Evolutionary conservation across 805 yeast species (phyloP).

Genomic region (Starmerella asiatica): DNA sequence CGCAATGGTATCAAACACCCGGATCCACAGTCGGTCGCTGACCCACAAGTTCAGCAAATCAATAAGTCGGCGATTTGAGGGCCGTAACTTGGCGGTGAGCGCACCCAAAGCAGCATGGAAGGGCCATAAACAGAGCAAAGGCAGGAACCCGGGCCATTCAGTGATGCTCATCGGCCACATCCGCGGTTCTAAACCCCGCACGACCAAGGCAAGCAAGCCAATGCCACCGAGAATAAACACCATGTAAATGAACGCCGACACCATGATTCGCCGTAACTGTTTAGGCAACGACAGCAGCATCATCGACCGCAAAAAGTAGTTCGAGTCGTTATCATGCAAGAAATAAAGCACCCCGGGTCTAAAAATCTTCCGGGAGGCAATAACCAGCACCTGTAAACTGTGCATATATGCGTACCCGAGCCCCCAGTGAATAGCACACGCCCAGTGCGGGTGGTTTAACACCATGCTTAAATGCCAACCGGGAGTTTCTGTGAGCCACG

Average conservation of each 20-base stretch:
- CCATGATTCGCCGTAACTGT: constrained; percentile 62
- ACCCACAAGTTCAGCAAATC: constrained; percentile 51
- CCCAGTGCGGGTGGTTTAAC: constrained; percentile 3
- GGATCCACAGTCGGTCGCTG: constrained; percentile 24
- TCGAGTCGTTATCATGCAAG: constrained; percentile 89
- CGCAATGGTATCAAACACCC: constrained; percentile 6
- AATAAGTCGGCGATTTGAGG: constrained; percentile 30
- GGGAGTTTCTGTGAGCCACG: no score
- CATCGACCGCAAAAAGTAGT: constrained; percentile 78
- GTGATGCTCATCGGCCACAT: constrained; percentile 24
- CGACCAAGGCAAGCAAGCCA: constrained; percentile 45
- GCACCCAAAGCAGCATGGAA: background rate
- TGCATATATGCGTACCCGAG: constrained; percentile 80
- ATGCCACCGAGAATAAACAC: constrained; percentile 61
- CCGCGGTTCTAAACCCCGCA: constrained; percentile 26
- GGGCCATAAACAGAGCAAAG: constrained; percentile 13
- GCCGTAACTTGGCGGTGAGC: constrained; percentile 24
- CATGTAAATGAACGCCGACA: constrained; percentile 34
- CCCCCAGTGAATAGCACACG: constrained; percentile 40
- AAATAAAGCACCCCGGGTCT: constrained; percentile 85
- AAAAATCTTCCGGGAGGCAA: constrained; percentile 65
- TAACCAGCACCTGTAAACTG: constrained; percentile 69
- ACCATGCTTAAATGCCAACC: constrained; percentile 3
- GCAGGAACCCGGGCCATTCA: constrained; percentile 14
- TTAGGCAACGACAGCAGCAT: constrained; percentile 57